Percentiles rank a stretch among this genome's conserved stretches.
These are phyloP conservation scores for Blastobotrys apis DNA, from an alignment of 1,139 yeast genomes.

Conservation along the genomic window DNA sequence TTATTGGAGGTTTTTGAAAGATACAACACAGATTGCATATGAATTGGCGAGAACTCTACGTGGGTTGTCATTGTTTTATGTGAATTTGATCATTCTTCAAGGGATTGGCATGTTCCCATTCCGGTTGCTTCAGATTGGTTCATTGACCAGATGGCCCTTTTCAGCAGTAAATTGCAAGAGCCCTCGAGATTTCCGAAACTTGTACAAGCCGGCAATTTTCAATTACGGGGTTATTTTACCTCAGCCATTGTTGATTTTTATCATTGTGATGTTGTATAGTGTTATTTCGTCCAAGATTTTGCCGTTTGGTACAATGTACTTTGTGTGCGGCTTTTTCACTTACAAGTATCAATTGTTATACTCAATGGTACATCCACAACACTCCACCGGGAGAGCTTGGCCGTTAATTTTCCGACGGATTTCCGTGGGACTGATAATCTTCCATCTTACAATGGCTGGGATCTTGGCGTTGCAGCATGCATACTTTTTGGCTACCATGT, in stretches of 20 bases:
- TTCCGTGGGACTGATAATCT: constrained; percentile 62
- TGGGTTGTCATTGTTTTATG: constrained; percentile 70
- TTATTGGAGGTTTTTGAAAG: constrained; percentile 63
- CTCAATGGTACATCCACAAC: constrained; percentile 82
- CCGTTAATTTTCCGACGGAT: constrained; percentile 72
- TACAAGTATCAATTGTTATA: constrained; percentile 77
- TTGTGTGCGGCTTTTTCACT: constrained; percentile 68
- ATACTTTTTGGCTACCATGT: constrained; percentile 62
- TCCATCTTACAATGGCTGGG: constrained; percentile 91
- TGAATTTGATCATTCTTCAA: constrained; percentile 74
- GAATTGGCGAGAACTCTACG: constrained; percentile 69
- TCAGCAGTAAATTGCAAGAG: constrained; percentile 56
- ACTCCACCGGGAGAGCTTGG: constrained; percentile 87
- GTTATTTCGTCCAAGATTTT: constrained; percentile 69
- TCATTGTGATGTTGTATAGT: constrained; percentile 72
- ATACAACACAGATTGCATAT: constrained; percentile 75
- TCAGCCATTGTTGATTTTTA: constrained; percentile 69
- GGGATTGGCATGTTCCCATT: constrained; percentile 85
- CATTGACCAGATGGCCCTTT: constrained; percentile 56
- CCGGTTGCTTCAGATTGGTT: constrained; percentile 64
- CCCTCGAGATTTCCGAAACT: constrained; percentile 63
- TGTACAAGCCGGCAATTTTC: constrained; percentile 72
- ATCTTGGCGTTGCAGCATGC: constrained; percentile 77
- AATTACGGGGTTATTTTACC: constrained; percentile 80
- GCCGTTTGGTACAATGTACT: constrained; percentile 68